A percentile compares a stretch with the other conserved stretches of the same genome.
These are phyloP conservation scores for Aspergillus sp. DNA, from an alignment of 2,329 filamentous ascomycete species.

Conservation along the genomic window DNA sequence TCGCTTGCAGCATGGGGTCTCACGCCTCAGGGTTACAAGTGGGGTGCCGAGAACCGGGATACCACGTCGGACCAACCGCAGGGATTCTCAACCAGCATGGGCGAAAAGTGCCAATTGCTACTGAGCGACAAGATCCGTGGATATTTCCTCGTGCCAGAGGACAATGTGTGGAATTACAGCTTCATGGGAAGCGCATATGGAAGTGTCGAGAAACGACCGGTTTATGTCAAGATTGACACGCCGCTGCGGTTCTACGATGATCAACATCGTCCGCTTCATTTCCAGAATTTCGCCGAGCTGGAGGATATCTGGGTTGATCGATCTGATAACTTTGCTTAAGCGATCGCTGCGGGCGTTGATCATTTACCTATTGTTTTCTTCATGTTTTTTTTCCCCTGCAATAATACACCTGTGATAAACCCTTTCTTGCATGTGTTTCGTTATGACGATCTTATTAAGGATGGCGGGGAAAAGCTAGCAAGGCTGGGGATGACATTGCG, in stretches of 20 bases:
- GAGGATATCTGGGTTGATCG: conserved; percentile 97
- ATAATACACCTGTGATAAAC: conserved; percentile 11
- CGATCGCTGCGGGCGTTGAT: conserved; percentile 29
- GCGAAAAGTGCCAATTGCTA: conserved; percentile 91
- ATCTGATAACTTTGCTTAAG: conserved; percentile 87
- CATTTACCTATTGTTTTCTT: conserved; percentile 5
- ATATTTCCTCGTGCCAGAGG: conserved; percentile 94
- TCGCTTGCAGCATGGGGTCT: conserved; percentile 93
- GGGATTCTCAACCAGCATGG: conserved; percentile 89
- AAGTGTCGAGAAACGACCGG: conserved; percentile 83
- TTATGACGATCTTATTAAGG: conserved; percentile 14
- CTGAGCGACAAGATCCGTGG: conserved; percentile 92
- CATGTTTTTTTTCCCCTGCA: conserved; percentile 3
- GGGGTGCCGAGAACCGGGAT: conserved; percentile 96
- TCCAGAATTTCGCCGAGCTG: conserved; percentile 95
- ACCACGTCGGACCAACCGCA: conserved; percentile 88
- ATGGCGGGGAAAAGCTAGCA: conserved; percentile 1
- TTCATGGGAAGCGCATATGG: conserved; percentile 94
- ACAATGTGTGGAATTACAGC: conserved; percentile 93
- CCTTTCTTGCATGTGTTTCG: conserved; percentile 16
- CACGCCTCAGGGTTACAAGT: conserved; percentile 90
- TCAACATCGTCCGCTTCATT: conserved; percentile 89
- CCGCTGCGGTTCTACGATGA: conserved; percentile 90
- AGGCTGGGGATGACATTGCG: not conserved
- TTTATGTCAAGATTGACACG: conserved; percentile 93